Percentiles rank a stretch among this genome's conserved stretches.
phyloP scores from a whole-genome alignment of 2,329 filamentous ascomycete species.

The Apiospora malaysiana region DNA sequence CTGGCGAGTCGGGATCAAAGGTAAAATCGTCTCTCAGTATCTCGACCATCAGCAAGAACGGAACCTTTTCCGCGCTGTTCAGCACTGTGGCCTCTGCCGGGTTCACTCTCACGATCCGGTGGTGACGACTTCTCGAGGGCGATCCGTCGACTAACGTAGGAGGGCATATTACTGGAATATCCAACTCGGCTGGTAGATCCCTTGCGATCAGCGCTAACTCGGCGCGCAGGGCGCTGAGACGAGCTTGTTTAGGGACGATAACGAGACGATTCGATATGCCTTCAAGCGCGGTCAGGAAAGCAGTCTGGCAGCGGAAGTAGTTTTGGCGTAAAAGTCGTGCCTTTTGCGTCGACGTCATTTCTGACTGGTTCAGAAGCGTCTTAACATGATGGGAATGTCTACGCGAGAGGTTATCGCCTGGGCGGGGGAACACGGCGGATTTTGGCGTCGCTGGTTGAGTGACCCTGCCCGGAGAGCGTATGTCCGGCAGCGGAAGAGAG shows the following conservation, averaged over 20 bases:
- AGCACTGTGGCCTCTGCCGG: slow-evolving; percentile 84
- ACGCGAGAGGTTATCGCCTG: slow-evolving; percentile 56
- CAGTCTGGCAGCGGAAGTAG: slow-evolving; percentile 82
- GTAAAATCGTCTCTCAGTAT: slow-evolving; percentile 82
- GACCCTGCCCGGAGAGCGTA: slow-evolving; percentile 56
- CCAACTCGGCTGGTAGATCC: slow-evolving; percentile 82
- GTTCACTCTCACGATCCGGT: slow-evolving; percentile 82
- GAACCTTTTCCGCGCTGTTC: slow-evolving; percentile 86
- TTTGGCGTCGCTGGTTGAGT: slow-evolving; percentile 64
- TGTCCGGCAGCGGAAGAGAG: slow-evolving; percentile 69
- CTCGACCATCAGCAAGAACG: slow-evolving; percentile 85
- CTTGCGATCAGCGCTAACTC: slow-evolving; percentile 82
- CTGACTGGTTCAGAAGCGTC: slow-evolving; percentile 61
- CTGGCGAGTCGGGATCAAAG: slow-evolving; percentile 76
- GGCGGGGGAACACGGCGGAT: slow-evolving; percentile 58
- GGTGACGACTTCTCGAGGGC: slow-evolving; percentile 77
- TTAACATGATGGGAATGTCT: slow-evolving; percentile 68
- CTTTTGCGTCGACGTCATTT: slow-evolving; percentile 70
- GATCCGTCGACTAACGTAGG: slow-evolving; percentile 74
- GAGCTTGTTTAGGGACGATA: slow-evolving; percentile 79
- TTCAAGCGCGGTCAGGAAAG: slow-evolving; percentile 80
- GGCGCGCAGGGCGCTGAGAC: slow-evolving; percentile 79
- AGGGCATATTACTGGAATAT: slow-evolving; percentile 82
- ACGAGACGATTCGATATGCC: slow-evolving; percentile 87
- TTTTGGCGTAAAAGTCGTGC: slow-evolving; percentile 77